Evolutionary conservation across 208 protist species (phyloP).

Genomic region (Herpetomonas samuelpessoai): DNA sequence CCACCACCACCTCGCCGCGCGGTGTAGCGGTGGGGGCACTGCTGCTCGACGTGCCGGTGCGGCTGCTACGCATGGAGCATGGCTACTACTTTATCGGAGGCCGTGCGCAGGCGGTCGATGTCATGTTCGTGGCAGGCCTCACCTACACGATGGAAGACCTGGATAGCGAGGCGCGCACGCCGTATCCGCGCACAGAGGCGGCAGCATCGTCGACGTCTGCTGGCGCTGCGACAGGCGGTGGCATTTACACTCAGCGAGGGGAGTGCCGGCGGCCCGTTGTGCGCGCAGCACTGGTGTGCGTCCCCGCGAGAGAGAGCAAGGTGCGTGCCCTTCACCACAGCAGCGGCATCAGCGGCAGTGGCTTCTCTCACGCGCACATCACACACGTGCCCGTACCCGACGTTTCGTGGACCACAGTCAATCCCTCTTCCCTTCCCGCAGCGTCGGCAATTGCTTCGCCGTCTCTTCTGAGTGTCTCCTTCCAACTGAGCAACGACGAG

Average conservation of each 20-base stretch:
- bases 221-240: too few species aligned
- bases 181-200: too few species aligned
- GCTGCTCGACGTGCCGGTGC: constrained; percentile 6
- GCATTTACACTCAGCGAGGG: background rate
- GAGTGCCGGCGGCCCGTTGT: constrained; percentile 1
- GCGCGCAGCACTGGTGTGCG: constrained; percentile 22
- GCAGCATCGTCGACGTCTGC: too few species aligned
- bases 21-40: constrained; percentile 8
- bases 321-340: constrained; percentile 17
- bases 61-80: constrained; percentile 25
- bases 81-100: constrained; percentile 44
- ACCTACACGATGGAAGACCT: constrained; percentile 13
- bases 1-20: constrained; percentile 1
- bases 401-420: too few species aligned
- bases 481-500: constrained; percentile 44
- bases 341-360: constrained; percentile 1
- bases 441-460: too few species aligned
- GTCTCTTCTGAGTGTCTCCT: constrained; percentile 28
- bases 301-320: constrained; percentile 14
- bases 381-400: background rate
- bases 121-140: constrained; percentile 32
- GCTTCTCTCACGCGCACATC: constrained; percentile 2
- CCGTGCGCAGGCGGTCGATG: constrained; percentile 22
- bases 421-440: too few species aligned
- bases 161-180: background rate